These are phyloP conservation scores for Paecilomyces sp. DNA, from an alignment of 2,329 filamentous ascomycete genomes.

Conservation along the genomic window DNA sequence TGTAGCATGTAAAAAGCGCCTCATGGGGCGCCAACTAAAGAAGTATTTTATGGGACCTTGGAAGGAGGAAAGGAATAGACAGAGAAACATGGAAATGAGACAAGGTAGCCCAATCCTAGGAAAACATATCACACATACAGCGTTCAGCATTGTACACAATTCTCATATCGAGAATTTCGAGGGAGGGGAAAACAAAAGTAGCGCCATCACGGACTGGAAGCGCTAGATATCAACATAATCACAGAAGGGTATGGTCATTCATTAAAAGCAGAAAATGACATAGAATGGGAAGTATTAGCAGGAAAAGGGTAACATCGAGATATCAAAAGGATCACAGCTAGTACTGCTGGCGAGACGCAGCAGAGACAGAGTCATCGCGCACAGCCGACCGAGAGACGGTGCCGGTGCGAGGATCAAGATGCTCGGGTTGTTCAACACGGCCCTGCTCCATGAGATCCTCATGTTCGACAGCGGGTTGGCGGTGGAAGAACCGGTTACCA, in stretches of 20 bases:
- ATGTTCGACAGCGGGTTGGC: conserved; percentile 26
- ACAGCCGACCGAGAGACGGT: conserved; percentile 12
- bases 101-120: neutral
- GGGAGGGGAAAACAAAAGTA: neutral
- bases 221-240: neutral
- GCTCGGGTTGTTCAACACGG: conserved; percentile 26
- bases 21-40: neutral
- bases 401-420: conserved; percentile 12
- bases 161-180: neutral
- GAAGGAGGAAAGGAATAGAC: neutral
- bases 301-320: neutral
- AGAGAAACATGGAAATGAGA: neutral
- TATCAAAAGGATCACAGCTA: neutral
- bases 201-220: no score
- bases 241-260: neutral
- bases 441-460: conserved; percentile 42
- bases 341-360: neutral
- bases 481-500: conserved; percentile 54
- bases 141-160: neutral
- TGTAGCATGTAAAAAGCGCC: neutral
- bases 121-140: neutral
- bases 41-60: neutral
- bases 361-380: conserved; percentile 5
- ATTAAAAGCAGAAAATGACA: neutral
- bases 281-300: neutral